Conservation (phyloP, 352 stramenopile species). For the Blastocystis sp. region DNA sequence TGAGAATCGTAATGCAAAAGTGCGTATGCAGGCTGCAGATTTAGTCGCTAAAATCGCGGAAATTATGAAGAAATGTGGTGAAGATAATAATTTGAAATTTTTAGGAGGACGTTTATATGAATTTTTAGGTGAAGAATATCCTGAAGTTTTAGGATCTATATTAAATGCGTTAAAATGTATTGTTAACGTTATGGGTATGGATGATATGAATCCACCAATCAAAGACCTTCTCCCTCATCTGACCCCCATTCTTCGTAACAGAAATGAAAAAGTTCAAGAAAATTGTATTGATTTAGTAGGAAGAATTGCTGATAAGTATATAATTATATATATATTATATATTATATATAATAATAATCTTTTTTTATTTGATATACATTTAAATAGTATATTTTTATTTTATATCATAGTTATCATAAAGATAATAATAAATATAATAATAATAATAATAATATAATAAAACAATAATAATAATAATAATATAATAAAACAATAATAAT, state of each 20-base stretch:
- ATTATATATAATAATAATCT: no score
- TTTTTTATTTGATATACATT: no score
- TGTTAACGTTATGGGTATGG: slow-evolving; percentile 98
- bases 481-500: no score
- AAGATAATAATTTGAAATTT: slow-evolving; percentile 93
- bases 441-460: no score
- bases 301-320: slow-evolving; percentile 88
- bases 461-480: no score
- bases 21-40: slow-evolving; percentile 94
- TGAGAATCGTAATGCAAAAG: slow-evolving; percentile 91
- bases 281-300: slow-evolving; percentile 94
- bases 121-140: slow-evolving; percentile 97
- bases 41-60: slow-evolving; percentile 89
- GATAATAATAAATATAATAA: no score
- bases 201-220: slow-evolving; percentile 94
- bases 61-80: slow-evolving; percentile 90
- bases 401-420: no score
- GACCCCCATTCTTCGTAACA: slow-evolving; percentile 93
- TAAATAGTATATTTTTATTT: no score
- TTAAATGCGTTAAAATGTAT: slow-evolving; percentile 88
- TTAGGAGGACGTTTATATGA: slow-evolving; percentile 96
- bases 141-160: slow-evolving; percentile 90
- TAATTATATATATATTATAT: no score
- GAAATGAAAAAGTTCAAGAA: slow-evolving; percentile 96
- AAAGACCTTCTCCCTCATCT: slow-evolving; percentile 88